Evolutionary conservation across 352 stramenopile species (phyloP).

Genomic region (Globisporangium heterothallicum): DNA sequence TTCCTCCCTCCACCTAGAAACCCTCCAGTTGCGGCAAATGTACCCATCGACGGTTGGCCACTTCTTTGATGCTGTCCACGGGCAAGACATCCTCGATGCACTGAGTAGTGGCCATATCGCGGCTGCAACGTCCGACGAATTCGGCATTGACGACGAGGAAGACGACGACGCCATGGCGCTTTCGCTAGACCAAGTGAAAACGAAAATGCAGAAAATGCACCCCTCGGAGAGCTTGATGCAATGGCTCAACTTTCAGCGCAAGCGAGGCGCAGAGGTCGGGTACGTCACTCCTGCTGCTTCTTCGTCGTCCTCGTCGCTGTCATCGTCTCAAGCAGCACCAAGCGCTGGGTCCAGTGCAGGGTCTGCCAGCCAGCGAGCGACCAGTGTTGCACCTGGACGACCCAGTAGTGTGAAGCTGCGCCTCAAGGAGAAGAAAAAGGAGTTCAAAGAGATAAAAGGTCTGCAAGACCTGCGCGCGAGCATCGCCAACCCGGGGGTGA

Average conservation of each 20-base stretch:
- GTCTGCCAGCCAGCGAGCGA: background rate
- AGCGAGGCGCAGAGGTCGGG: constrained; percentile 32
- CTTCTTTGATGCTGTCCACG: constrained; percentile 58
- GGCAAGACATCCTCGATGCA: constrained; percentile 44
- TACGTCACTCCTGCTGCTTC: constrained; percentile 13
- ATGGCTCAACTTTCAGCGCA: constrained; percentile 67
- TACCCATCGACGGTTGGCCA: constrained; percentile 43
- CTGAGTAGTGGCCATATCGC: constrained; percentile 53
- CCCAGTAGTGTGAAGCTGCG: constrained; percentile 16
- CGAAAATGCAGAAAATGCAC: constrained; percentile 34
- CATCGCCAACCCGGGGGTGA: constrained; percentile 50
- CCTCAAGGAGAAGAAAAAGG: constrained; percentile 61
- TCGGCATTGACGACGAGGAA: constrained; percentile 33
- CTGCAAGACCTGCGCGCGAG: constrained; percentile 50
- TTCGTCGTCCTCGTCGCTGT: background rate
- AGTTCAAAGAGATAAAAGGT: constrained; percentile 58
- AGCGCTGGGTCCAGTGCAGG: background rate
- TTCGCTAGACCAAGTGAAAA: constrained; percentile 25
- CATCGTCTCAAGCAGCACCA: background rate
- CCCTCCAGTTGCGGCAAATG: constrained; percentile 55
- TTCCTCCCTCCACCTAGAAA: constrained; percentile 23
- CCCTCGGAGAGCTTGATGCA: constrained; percentile 58
- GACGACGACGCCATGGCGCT: constrained; percentile 30
- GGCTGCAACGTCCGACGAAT: constrained; percentile 34
- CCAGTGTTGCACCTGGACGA: background rate